A percentile compares a stretch with the other conserved stretches of the same genome.
These are phyloP conservation scores for Prunus davidiana DNA, from an alignment of 306 rosid species.

Conservation along the genomic window DNA sequence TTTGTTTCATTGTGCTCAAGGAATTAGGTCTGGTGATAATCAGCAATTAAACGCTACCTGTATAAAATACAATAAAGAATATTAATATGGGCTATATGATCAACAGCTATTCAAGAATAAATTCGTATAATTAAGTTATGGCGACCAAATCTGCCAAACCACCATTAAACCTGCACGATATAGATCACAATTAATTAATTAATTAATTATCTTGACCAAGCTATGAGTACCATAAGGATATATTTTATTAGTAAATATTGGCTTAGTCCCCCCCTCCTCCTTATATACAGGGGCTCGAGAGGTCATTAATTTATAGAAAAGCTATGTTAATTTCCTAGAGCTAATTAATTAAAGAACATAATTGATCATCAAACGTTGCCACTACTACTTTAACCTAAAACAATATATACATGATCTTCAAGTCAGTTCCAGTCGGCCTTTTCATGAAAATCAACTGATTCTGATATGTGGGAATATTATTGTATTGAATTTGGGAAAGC, in stretches of 20 bases:
- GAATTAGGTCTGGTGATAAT: conserved; percentile 24
- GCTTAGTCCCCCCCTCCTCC: no score
- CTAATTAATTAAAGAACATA: no score
- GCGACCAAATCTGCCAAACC: conserved; percentile 22
- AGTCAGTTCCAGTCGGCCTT: conserved; percentile 35
- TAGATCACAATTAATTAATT: neutral
- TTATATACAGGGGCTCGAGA: no score
- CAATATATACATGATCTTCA: conserved; percentile 30
- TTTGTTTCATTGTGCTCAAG: conserved; percentile 14
- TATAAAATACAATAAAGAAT: conserved; percentile 31
- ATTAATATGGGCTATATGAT: conserved; percentile 22
- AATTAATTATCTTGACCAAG: neutral
- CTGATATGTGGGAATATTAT: conserved; percentile 63
- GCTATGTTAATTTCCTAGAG: no score
- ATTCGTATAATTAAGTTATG: conserved; percentile 21
- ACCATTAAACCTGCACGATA: conserved; percentile 13
- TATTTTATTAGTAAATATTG: no score
- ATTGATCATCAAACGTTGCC: no score
- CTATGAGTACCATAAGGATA: neutral
- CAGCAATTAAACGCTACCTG: conserved; percentile 13
- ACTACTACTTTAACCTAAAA: no score
- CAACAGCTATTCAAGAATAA: conserved; percentile 38
- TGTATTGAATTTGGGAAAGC: conserved; percentile 42
- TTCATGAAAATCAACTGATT: conserved; percentile 42
- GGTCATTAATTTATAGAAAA: no score